phyloP scores from a whole-genome alignment of 2,329 filamentous ascomycete species.

The Diaporthe citri region DNA sequence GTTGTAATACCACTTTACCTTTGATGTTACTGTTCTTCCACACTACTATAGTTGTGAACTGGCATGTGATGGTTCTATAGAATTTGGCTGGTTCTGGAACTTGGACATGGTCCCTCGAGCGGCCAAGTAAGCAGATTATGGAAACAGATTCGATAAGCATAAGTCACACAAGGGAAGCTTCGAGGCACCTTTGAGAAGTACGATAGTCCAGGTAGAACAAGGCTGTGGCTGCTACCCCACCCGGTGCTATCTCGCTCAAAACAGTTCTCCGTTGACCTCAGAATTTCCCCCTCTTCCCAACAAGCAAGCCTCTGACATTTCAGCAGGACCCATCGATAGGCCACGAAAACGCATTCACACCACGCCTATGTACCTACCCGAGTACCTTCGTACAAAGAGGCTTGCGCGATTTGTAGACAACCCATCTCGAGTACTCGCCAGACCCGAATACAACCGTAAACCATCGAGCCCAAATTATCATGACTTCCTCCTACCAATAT shows the following conservation, averaged over 20 bases:
- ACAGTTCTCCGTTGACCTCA: neutral
- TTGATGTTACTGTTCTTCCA: too few relatives aligned
- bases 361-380: neutral
- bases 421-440: too few relatives aligned
- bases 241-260: neutral
- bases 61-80: too few relatives aligned
- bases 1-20: too few relatives aligned
- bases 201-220: neutral
- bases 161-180: neutral
- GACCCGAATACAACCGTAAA: rapidly evolving
- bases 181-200: neutral
- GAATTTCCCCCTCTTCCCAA: neutral
- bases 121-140: neutral
- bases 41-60: too few relatives aligned
- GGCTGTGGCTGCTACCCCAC: neutral
- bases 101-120: neutral
- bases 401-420: neutral
- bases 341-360: neutral
- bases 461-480: neutral
- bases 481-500: neutral
- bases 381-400: neutral
- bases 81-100: neutral
- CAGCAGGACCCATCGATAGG: neutral
- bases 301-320: neutral
- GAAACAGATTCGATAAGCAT: neutral